Evolutionary conservation across 2,329 filamentous ascomycete genomes (phyloP).

Genomic region (Waltergamsia citrina): DNA sequence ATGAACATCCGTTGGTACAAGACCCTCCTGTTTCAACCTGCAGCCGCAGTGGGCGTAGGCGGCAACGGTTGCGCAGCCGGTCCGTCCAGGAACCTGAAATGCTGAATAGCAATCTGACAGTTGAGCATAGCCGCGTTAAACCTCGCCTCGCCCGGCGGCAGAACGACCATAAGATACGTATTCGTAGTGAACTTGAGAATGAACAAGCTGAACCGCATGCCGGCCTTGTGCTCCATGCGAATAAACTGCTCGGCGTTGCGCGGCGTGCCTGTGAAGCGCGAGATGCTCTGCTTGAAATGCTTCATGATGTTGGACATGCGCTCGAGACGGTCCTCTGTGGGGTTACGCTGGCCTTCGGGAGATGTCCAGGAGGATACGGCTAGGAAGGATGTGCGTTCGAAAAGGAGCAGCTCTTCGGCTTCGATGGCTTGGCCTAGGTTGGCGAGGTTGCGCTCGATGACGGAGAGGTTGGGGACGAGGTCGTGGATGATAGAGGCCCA

Average conservation of each 20-base stretch:
- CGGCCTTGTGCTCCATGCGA: conserved; percentile 71
- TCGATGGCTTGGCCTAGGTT: conserved; percentile 79
- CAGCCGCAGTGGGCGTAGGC: background rate
- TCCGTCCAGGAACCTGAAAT: conserved; percentile 63
- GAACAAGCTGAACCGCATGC: conserved; percentile 78
- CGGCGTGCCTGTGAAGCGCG: conserved; percentile 70
- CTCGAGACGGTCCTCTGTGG: conserved; percentile 88
- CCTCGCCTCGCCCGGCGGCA: conserved; percentile 82
- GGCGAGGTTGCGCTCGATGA: conserved; percentile 79
- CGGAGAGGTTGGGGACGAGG: conserved; percentile 83
- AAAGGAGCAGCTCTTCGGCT: conserved; percentile 87
- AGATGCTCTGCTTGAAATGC: conserved; percentile 84
- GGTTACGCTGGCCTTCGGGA: conserved; percentile 65
- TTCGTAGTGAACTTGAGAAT: conserved; percentile 95
- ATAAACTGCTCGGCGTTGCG: conserved; percentile 74
- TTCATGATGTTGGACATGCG: conserved; percentile 95
- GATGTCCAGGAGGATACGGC: conserved; percentile 91
- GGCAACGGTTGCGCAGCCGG: conserved; percentile 14
- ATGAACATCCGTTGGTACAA: too few relatives aligned
- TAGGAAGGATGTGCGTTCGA: conserved; percentile 91
- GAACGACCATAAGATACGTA: conserved; percentile 87
- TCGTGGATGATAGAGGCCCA: conserved; percentile 98
- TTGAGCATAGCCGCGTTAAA: conserved; percentile 90
- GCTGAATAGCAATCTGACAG: conserved; percentile 74
- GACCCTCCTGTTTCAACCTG: background rate